Evolutionary conservation across 768 basidiomycete species (phyloP), one percentile per base, ranked within the genome.

Genomic region (Hortiboletus campestris): DNA sequence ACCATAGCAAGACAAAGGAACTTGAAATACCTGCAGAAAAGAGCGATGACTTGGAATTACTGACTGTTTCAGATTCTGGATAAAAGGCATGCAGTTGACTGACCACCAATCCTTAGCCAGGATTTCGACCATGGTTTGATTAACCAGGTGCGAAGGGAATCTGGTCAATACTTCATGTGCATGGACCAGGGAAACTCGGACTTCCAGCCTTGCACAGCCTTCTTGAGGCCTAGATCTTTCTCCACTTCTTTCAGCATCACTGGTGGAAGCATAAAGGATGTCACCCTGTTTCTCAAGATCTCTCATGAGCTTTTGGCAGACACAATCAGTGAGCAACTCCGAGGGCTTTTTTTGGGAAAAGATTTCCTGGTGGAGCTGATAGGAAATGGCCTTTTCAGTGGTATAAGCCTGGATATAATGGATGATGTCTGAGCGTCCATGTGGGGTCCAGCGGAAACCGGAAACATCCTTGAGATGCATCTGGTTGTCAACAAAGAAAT

Each of bases 381-480:
- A 62, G 0, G 51, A 49, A 0, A 62, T 22, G 0, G 36, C 13
- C 10, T 62, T 63, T 14, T 62, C 48, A 0, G 56, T 63, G 0
- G 53, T 58, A 2, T 63, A 63, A 0, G 47, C 55, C 4, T 61
- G 56, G 1, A 63, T 6, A 5, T 62, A 63, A 2, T 1, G 2
- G 4, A 53, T 5, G 9, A 7, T 16, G 0, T 48, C 6, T 1
- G 35, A 39, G 1, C 29, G 14, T 3, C 38, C 19, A 0, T 25
- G 25, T 25, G 46, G 44, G 0, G 34, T 20, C 41, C 51, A 62
- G 0, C 34, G 6, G 8, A 63, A 56, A 0, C 53, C 56, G 3
- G 55, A 16, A 0, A 62, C 1, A 6, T 58, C 51, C 13, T 58
- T 49, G 1, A 62, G 22, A 28, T 53, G 53, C 60, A 62, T 58